Evolutionary conservation across 2,329 filamentous ascomycete species (phyloP).

Genomic region (Exophiala oligosperma): DNA sequence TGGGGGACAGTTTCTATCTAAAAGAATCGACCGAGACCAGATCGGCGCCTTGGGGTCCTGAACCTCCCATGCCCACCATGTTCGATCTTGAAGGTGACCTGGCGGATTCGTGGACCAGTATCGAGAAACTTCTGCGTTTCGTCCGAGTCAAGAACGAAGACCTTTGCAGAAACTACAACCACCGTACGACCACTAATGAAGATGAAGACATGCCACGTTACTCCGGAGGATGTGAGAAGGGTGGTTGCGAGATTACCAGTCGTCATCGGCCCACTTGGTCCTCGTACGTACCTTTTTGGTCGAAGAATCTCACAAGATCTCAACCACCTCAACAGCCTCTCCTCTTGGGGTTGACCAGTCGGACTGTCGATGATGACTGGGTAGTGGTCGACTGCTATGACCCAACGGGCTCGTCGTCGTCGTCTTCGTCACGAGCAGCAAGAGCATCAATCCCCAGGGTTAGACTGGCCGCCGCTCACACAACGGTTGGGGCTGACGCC

Average conservation of each 20-base stretch:
- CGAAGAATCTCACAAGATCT: too few relatives aligned
- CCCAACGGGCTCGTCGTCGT: not conserved
- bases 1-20: slow-evolving; percentile 29
- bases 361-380: not conserved
- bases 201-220: too few relatives aligned
- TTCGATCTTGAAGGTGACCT: slow-evolving; percentile 21
- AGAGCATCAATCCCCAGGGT: slow-evolving; percentile 5
- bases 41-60: slow-evolving; percentile 18
- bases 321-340: too few relatives aligned
- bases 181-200: too few relatives aligned
- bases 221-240: too few relatives aligned
- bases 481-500: slow-evolving; percentile 22
- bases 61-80: slow-evolving; percentile 26
- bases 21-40: slow-evolving; percentile 18
- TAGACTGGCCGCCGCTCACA: slow-evolving; percentile 22
- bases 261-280: too few relatives aligned
- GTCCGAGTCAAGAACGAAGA: slow-evolving; percentile 15
- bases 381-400: not conserved
- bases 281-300: too few relatives aligned
- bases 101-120: slow-evolving; percentile 15
- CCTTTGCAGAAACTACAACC: not conserved
- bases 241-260: too few relatives aligned
- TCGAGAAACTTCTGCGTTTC: slow-evolving; percentile 16
- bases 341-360: too few relatives aligned
- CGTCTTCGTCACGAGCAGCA: not conserved